These are phyloP conservation scores for Paulownia fortunei DNA, from an alignment of 257 asterid species.

Conservation along the genomic window DNA sequence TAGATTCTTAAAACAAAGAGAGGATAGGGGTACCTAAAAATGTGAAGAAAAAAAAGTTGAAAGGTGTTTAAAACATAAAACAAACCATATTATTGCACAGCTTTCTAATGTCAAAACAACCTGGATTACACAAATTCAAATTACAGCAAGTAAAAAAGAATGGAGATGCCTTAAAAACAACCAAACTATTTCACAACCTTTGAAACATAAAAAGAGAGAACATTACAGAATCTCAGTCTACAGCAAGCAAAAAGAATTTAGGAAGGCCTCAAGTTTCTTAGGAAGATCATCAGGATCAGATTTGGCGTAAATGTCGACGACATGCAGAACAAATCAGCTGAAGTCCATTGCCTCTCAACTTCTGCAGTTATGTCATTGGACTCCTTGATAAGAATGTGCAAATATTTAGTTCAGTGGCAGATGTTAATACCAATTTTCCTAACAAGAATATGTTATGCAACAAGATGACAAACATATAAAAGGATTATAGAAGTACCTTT, in stretches of 20 bases:
- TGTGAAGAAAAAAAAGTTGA: not conserved
- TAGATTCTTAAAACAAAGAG: not conserved
- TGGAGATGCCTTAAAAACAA: conserved; percentile 29
- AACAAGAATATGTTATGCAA: not conserved
- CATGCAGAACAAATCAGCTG: conserved; percentile 18
- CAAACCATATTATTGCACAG: conserved; percentile 29
- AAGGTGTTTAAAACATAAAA: not conserved
- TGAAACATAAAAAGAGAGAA: conserved; percentile 5
- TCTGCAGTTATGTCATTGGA: not conserved
- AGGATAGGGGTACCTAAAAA: not conserved
- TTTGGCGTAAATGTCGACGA: not conserved
- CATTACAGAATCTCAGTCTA: conserved; percentile 1
- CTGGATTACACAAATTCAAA: conserved; percentile 31
- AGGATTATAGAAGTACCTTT: conserved; percentile 41
- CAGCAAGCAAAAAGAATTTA: conserved; percentile 12
- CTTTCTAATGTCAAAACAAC: conserved; percentile 26
- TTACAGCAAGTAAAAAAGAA: conserved; percentile 22
- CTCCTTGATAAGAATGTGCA: conserved; percentile 21
- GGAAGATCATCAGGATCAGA: conserved; percentile 14
- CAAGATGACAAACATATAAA: not conserved
- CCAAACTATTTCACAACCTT: conserved; percentile 40
- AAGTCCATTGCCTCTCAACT: conserved; percentile 4
- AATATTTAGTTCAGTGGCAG: not conserved
- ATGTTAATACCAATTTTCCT: not conserved
- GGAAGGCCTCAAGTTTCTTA: conserved; percentile 5